Evolutionary conservation across 441 rosid genomes (phyloP), one percentile per base, ranked within the genome.

Genomic region (Lepidium campestre): DNA sequence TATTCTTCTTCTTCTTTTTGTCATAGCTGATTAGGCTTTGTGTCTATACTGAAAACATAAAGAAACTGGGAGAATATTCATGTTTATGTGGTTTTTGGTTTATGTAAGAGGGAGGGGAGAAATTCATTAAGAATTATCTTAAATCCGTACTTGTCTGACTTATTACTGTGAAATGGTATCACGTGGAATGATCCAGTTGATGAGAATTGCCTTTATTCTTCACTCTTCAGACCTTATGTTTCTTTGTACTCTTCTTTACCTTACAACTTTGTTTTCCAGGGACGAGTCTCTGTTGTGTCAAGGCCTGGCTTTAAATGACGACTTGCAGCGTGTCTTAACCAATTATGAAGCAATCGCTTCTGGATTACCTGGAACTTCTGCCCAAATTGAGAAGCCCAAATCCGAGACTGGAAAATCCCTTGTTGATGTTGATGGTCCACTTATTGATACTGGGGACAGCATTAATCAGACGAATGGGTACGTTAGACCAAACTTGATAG

Each of bases 251-350:
- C 32, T 47, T 47, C 45, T 62, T 48, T 8, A 68, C 41, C 70
- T 68, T 48, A 19, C 42, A 55, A 11, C 10, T 52, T 65, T 35
- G 53, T 46, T 70, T 23, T 71, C 73, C 81, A 95, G 99, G 82
- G 99, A 95, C 61, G 97, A 95, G 74, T 87, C 91, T 29, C 83
- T 95, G 64, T 81, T 95, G 67, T 74, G 94, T 69, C 97, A 92
- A 82, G 99, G 98, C 61, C 81, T 95, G 72, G 82, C 93, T 23
- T 67, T 90, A 69, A 95, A 92, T 84, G 99, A 95, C 78, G 99
- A 95, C 80, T 82, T 95, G 91, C 97, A 95, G 76, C 95, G 93
- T 41, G 72, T 91, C 57, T 82, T 95, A 67, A 88, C 93, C 58
- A 95, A 83, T 77, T 95, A 95, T 53, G 97, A 95, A 80, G 75